Percentiles rank a stretch among this genome's conserved stretches.
Conservation (phyloP, 2,329 filamentous ascomycete genomes). For the Cladosporium sp. region DNA sequence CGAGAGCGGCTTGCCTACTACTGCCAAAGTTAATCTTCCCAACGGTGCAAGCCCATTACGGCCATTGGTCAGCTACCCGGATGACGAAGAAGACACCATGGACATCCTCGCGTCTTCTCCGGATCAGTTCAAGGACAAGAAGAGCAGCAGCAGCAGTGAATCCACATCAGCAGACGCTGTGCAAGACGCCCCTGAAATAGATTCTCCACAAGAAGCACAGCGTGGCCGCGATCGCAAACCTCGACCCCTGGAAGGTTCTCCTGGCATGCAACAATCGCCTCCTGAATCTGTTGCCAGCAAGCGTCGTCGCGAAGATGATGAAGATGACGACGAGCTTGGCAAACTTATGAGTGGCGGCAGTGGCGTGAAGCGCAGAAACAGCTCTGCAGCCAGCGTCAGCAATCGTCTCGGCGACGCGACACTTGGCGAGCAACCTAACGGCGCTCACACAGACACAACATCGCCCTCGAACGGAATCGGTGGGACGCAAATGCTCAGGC, state of each 20-base stretch:
- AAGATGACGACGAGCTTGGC: constrained; percentile 88
- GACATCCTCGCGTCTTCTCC: constrained; percentile 54
- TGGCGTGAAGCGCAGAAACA: constrained; percentile 48
- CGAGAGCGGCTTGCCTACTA: constrained; percentile 32
- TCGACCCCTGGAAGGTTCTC: constrained; percentile 33
- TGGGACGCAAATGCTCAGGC: constrained; percentile 38
- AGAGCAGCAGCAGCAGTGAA: constrained; percentile 31
- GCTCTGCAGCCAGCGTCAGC: constrained; percentile 28
- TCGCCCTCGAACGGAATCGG: constrained; percentile 17
- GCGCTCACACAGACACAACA: constrained; percentile 23
- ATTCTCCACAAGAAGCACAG: constrained; percentile 25
- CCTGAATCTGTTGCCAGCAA: constrained; percentile 85
- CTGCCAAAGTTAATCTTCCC: constrained; percentile 40
- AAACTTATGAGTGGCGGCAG: constrained; percentile 62
- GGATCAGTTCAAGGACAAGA: constrained; percentile 38
- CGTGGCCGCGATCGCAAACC: constrained; percentile 29
- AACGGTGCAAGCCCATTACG: constrained; percentile 69
- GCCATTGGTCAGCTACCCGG: constrained; percentile 86
- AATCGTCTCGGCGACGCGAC: constrained; percentile 23
- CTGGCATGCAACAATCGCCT: constrained; percentile 46
- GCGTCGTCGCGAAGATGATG: constrained; percentile 85
- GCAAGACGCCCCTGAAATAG: constrained; percentile 11
- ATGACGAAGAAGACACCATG: constrained; percentile 54
- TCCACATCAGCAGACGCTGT: constrained; percentile 28
- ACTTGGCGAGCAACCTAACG: constrained; percentile 27